Evolutionary conservation across 805 yeast genomes (phyloP), one percentile per base, ranked within the genome.

Genomic region (Ogataea neopini): DNA sequence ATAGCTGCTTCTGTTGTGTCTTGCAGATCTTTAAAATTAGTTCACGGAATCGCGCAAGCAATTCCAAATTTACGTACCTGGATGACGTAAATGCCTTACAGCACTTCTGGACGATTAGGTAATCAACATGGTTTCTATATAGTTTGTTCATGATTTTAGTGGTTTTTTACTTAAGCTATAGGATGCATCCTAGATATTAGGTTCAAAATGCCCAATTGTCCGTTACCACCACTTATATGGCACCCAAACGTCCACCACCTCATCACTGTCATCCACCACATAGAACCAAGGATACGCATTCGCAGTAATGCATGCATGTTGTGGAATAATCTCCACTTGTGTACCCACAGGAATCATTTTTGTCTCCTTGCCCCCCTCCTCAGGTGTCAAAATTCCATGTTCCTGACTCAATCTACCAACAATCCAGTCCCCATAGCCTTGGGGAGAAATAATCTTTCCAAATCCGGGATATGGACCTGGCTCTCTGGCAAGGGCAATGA

Each of bases 341-440:
- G 81, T 71, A 1, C 89, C 89, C 26, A 67, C 53, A 19, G 82
- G 82, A 19, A 80, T 69, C 58, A 80, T 62, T 35, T 65, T 48
- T 14, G 69, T 61, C 11, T 59, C 53, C 2, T 58, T 44, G 4
- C 41, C 40, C 2, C 63, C 67, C 6, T 61, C 62, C 13, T 62
- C 53, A 2, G 87, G 83, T n/a, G 68, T 71, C 41, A 86, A 64
- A 34, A 87, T 81, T 9, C 94, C 95, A 60, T 87, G 95, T 58
- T 87, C 95, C 62, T 87, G 94, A 47, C 87, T 80, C 40, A 87
- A 64, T 54, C 90, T 72, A 29, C 81, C 86, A 10, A 87, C 80
- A 40, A 66, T 63, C 91, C 91, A 86, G 38, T 74, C 68, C 6
- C 74, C 77, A 56, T 70, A 78, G 1, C 70, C 69, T 11, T 65